Base-by-base conservation (phyloP, 352 stramenopile genomes). In the Blastocystis sp. region DNA sequence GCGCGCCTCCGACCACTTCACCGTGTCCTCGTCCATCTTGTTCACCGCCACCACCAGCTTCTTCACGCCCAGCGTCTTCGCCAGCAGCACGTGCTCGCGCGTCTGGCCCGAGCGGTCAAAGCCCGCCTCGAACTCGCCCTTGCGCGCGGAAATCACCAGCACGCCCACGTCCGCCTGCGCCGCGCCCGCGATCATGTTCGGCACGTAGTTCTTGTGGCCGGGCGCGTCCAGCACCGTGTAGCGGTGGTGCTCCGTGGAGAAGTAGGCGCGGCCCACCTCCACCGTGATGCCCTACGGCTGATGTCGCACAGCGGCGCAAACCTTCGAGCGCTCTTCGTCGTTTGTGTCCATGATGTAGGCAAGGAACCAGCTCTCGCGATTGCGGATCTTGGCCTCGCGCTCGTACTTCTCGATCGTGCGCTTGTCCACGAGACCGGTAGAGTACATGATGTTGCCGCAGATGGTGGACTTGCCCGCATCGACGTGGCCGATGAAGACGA, bases 281-380 rank as follows among this genome's bases (percentile, higher is more conserved):
- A 97, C 94, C 2, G 94, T 97, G 88, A 95, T 97, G 59, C 94
- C 94, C 70, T 80, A 80, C 7, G n/a, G 17, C 9, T 21, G 28
- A 80, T n/a, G 94, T 91, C 9, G 92, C 94, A 84, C 92, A 56
- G 5, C 93, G 41, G 92, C 92, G 3, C 2, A 19, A 5, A 80
- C 70, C 92, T 98, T 98, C 21, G 94, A 95, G 62, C 96, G 93
- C 90, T 98, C 96, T 88, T 99, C 96, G 90, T 99, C 96, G 86
- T 97, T 97, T 34, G 96, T 99, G 91, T 99, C 97, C 96, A 99
- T 99, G 90, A 99, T 99, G 90, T 97, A 99, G 21, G 97, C 96
- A 40, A 99, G 90, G 91, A 99, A 99, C 94, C 94, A 97, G 21
- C 91, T 95, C 89, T 97, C 94, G 64, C 94, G 91, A 90, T 97